Percentiles rank a stretch among this genome's conserved stretches.
These are phyloP conservation scores for Gymnopilus dilepis DNA, from an alignment of 768 basidiomycete genomes.

Conservation along the genomic window DNA sequence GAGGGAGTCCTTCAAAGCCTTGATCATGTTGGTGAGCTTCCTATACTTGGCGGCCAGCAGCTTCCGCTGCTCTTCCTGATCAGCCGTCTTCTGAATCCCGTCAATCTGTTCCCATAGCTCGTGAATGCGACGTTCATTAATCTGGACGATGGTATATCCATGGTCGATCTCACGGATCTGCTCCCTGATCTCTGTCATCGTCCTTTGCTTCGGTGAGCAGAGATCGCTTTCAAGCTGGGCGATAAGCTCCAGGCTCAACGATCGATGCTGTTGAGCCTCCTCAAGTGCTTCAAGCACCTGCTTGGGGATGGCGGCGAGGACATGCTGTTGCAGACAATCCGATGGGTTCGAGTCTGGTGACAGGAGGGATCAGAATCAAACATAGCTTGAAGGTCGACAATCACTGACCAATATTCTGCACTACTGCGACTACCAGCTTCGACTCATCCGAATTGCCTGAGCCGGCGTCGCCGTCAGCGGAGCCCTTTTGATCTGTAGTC, in stretches of 20 bases:
- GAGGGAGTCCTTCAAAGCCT: too few species aligned
- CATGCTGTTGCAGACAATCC: too few species aligned
- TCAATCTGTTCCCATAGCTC: background rate
- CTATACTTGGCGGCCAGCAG: background rate
- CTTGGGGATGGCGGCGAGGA: background rate
- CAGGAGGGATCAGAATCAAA: too few species aligned
- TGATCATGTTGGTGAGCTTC: background rate
- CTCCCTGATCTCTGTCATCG: constrained; percentile 2
- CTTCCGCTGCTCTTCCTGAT: background rate
- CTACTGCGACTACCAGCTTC: too few species aligned
- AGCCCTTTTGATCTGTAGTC: too few species aligned
- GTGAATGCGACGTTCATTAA: background rate
- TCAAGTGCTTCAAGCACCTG: background rate
- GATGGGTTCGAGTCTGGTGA: too few species aligned
- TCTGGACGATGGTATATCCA: background rate
- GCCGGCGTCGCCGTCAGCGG: too few species aligned
- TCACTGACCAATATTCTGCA: too few species aligned
- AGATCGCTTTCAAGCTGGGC: background rate
- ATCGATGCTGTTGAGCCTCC: background rate
- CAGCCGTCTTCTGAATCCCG: background rate
- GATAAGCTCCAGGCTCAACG: background rate
- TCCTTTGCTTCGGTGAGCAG: constrained; percentile 4
- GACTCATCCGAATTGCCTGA: too few species aligned
- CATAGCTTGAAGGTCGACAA: too few species aligned
- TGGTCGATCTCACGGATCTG: background rate